Percentiles rank a stretch among this genome's conserved stretches.
phyloP scores from a whole-genome alignment of 257 asterid species.

The Cordia subcordata region DNA sequence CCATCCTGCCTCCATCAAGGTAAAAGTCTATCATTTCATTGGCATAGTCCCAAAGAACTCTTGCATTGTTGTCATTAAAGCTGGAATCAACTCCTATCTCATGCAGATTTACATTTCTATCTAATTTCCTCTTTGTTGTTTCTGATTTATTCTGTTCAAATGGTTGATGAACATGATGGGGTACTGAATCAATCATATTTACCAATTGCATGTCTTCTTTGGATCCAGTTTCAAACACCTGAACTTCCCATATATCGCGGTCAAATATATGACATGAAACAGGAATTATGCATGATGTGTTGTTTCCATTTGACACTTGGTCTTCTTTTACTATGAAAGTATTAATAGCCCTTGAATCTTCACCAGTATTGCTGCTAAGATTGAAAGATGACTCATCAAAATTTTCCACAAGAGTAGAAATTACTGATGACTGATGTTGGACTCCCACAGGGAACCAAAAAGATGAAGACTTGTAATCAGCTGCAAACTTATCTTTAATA shows the following conservation, averaged over 20 bases:
- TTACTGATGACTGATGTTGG: slow-evolving; percentile 23
- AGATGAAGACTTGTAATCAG: slow-evolving; percentile 20
- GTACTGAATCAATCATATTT: slow-evolving; percentile 25
- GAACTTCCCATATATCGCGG: slow-evolving; percentile 15
- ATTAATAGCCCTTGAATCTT: slow-evolving; percentile 25
- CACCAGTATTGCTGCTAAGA: slow-evolving; percentile 16
- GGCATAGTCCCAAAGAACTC: slow-evolving; percentile 20
- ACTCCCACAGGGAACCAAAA: slow-evolving; percentile 12
- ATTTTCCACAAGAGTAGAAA: slow-evolving; percentile 26
- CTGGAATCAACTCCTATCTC: slow-evolving; percentile 31
- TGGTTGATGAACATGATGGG: slow-evolving; percentile 27
- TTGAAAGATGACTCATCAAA: slow-evolving; percentile 28
- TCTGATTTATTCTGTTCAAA: slow-evolving; percentile 29
- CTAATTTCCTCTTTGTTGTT: slow-evolving; percentile 19
- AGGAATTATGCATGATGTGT: slow-evolving; percentile 36
- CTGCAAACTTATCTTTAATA: slow-evolving; percentile 33
- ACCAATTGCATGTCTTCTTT: slow-evolving; percentile 27
- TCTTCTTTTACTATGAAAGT: slow-evolving; percentile 20
- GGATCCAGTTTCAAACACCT: slow-evolving; percentile 23
- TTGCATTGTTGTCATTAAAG: slow-evolving; percentile 16
- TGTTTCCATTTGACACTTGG: slow-evolving; percentile 22
- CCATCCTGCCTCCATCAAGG: slow-evolving; percentile 26
- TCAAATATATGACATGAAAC: slow-evolving; percentile 32
- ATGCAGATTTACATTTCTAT: slow-evolving; percentile 23
- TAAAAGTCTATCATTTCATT: slow-evolving; percentile 26